Conservation (phyloP, 2,329 filamentous ascomycete genomes). For the Orbilia quercus region DNA sequence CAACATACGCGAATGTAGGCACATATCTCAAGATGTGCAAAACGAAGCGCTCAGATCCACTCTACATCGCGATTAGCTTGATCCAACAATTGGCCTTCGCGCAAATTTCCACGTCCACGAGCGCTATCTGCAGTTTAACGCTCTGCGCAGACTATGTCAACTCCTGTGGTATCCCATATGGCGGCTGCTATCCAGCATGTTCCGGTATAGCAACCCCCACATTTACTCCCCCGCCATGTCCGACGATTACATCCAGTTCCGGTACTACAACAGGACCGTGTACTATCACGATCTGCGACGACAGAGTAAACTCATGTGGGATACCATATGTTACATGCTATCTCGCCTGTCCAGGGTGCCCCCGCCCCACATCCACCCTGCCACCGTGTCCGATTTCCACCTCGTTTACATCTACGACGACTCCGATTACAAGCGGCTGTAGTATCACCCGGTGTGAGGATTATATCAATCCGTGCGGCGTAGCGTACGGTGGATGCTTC, state of each 20-base stretch:
- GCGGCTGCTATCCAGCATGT: constrained; percentile 56
- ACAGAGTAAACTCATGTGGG: constrained; percentile 56
- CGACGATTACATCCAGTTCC: background rate
- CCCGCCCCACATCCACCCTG: constrained; percentile 18
- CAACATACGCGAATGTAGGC: too few species aligned
- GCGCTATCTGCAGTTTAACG: constrained; percentile 15
- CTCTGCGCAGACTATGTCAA: constrained; percentile 55
- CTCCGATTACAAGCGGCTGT: background rate
- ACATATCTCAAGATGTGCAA: too few species aligned
- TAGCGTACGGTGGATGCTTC: background rate
- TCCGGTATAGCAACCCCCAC: constrained; percentile 10
- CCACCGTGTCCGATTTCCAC: constrained; percentile 32
- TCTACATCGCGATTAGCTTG: too few species aligned
- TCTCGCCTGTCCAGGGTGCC: constrained; percentile 11
- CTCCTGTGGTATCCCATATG: constrained; percentile 56
- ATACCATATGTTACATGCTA: constrained; percentile 57
- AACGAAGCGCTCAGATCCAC: too few species aligned
- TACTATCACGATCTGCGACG: constrained; percentile 49
- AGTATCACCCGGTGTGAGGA: background rate
- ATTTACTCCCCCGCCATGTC: constrained; percentile 42
- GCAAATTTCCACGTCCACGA: background rate
- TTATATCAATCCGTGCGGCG: background rate
- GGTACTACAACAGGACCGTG: constrained; percentile 28
- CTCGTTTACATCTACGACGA: background rate
- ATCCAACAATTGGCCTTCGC: background rate